These are phyloP conservation scores for Botryosphaeria dothidea DNA, from an alignment of 2,329 filamentous ascomycete species.

Conservation along the genomic window DNA sequence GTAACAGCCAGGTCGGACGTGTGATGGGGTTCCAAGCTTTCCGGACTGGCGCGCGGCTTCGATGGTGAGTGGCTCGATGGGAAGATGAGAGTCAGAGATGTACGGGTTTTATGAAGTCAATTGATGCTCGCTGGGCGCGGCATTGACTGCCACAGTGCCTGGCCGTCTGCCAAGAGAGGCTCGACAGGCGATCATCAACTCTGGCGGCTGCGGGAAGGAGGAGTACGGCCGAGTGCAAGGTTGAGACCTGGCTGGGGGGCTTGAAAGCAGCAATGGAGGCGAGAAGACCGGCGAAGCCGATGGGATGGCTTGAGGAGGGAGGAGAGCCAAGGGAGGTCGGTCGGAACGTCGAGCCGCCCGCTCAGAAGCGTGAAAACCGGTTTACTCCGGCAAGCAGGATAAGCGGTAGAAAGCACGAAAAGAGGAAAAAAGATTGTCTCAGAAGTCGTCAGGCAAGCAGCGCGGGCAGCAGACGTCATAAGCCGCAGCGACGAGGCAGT, in stretches of 20 bases:
- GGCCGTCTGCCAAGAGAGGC: not conserved
- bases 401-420: not conserved
- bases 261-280: slow-evolving; percentile 1
- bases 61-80: not conserved
- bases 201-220: not conserved
- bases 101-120: not conserved
- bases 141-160: not conserved
- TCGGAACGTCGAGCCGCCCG: not conserved
- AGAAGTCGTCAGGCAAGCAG: not conserved
- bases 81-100: not conserved
- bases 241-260: not conserved
- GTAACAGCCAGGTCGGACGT: not conserved
- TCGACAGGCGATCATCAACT: not conserved
- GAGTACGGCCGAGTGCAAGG: slow-evolving; percentile 4
- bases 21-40: not conserved
- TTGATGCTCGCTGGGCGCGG: not conserved
- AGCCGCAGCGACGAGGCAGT: not conserved
- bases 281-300: slow-evolving; percentile 7
- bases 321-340: not conserved
- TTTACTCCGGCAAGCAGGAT: not conserved
- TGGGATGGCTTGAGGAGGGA: too few relatives aligned
- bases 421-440: not conserved
- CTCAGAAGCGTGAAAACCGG: not conserved
- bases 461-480: slow-evolving; percentile 4
- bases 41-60: not conserved